Conservation (phyloP, 2,329 filamentous ascomycete genomes). For the Ilyonectria destructans region DNA sequence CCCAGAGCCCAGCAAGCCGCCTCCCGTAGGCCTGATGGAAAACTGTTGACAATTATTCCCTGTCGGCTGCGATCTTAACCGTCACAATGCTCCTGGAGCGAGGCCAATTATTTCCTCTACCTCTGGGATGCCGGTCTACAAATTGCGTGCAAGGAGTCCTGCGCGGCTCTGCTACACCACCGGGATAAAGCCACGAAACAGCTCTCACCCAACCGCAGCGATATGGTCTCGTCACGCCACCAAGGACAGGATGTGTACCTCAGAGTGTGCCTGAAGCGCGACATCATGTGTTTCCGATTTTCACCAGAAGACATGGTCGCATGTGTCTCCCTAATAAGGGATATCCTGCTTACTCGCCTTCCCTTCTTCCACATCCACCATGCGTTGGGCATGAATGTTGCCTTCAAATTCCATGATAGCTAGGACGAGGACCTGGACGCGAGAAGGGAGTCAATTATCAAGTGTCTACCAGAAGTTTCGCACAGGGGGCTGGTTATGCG, state of each 20-base stretch:
- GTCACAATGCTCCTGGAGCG: conserved; percentile 3
- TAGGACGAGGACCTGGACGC: background rate
- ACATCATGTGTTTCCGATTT: conserved; percentile 16
- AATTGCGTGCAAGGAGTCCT: conserved; percentile 15
- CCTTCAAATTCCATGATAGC: conserved; percentile 14
- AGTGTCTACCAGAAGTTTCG: conserved; percentile 8
- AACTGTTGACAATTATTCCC: background rate
- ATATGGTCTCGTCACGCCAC: background rate
- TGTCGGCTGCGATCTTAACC: background rate
- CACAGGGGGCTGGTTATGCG: conserved; percentile 14
- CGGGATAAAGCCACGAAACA: background rate
- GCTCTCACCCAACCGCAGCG: background rate
- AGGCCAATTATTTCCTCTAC: conserved; percentile 8
- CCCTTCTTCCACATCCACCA: conserved; percentile 18
- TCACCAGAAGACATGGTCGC: background rate
- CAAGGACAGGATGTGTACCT: background rate
- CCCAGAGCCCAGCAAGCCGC: background rate
- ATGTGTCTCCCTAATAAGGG: conserved; percentile 5
- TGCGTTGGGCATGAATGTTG: conserved; percentile 10
- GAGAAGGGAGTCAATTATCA: background rate
- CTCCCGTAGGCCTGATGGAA: background rate
- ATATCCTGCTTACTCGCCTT: conserved; percentile 6
- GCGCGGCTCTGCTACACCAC: background rate
- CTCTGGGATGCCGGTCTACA: conserved; percentile 12
- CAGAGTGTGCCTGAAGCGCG: background rate